Evolutionary conservation across 2,329 filamentous ascomycete species (phyloP).

Genomic region (Pyrenochaeta sp.): DNA sequence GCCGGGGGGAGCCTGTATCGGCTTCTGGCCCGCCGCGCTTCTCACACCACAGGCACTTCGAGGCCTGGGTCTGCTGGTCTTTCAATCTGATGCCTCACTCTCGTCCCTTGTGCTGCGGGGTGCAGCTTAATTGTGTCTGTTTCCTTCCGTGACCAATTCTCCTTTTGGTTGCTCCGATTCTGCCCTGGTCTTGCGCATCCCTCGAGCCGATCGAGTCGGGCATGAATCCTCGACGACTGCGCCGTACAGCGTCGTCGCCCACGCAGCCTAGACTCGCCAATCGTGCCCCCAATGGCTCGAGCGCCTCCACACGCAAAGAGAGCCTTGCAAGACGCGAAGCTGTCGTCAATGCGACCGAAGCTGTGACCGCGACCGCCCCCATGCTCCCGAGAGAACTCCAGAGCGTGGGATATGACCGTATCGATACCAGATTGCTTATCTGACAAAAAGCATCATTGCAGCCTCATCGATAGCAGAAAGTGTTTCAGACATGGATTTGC

Average conservation of each 20-base stretch:
- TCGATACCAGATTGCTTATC: constrained; percentile 11
- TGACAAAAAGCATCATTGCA: constrained; percentile 15
- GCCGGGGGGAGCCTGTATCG: constrained; percentile 18
- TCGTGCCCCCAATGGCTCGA: constrained; percentile 15
- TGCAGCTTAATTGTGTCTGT: no score
- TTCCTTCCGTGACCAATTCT: background rate
- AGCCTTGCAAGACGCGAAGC: constrained; percentile 19
- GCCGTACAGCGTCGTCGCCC: constrained; percentile 10
- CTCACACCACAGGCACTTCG: background rate
- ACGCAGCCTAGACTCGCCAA: constrained; percentile 14
- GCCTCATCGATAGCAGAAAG: constrained; percentile 3
- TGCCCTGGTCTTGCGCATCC: no score
- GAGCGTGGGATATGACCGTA: constrained; percentile 8
- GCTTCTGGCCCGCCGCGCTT: background rate
- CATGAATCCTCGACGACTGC: no score
- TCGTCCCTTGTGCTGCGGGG: constrained; percentile 2
- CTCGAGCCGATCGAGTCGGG: no score
- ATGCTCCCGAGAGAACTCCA: constrained; percentile 9
- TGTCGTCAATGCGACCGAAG: constrained; percentile 16
- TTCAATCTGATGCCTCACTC: constrained; percentile 1
- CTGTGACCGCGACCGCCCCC: constrained; percentile 8
- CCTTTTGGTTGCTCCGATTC: background rate
- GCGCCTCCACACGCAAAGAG: constrained; percentile 12
- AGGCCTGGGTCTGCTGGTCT: background rate
- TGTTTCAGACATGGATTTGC: background rate